Conservation (phyloP, 129 eudicot genomes). For the Dittrichia graveolens region DNA sequence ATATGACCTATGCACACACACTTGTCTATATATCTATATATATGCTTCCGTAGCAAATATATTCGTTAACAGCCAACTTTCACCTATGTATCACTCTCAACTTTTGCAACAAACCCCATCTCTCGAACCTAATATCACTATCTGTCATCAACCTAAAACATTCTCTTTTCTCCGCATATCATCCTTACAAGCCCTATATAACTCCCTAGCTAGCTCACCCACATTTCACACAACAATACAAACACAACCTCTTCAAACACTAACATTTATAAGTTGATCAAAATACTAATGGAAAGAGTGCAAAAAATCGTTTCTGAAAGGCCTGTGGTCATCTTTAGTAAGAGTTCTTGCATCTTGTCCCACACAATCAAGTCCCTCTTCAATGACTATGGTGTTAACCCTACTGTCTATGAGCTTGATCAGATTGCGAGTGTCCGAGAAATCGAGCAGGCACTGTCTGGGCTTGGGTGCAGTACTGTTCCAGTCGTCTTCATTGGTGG, state of each 20-base stretch:
- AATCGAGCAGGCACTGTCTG: constrained; percentile 56
- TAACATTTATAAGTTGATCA: background rate
- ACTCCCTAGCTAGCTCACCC: background rate
- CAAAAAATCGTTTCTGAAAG: constrained; percentile 57
- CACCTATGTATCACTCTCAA: background rate
- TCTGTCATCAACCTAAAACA: constrained; percentile 13
- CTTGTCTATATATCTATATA: constrained; percentile 1
- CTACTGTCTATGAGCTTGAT: constrained; percentile 72
- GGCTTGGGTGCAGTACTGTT: constrained; percentile 49
- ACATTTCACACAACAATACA: background rate
- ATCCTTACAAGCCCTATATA: constrained; percentile 19
- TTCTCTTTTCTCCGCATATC: constrained; percentile 26
- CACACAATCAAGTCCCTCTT: constrained; percentile 67
- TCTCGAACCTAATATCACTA: constrained; percentile 14
- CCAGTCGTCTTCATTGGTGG: constrained; percentile 80
- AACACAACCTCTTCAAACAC: background rate
- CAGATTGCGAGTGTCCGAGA: constrained; percentile 55
- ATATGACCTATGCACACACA: constrained; percentile 18
- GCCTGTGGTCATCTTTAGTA: constrained; percentile 82
- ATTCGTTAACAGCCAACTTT: constrained; percentile 16
- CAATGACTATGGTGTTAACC: constrained; percentile 61
- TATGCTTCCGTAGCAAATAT: constrained; percentile 17
- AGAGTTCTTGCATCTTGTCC: constrained; percentile 61
- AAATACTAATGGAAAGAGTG: constrained; percentile 59
- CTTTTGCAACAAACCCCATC: constrained; percentile 7